Evolutionary conservation across 305 asterid species (phyloP), one percentile per base, ranked within the genome.

Genomic region (Fraxinus sp.): DNA sequence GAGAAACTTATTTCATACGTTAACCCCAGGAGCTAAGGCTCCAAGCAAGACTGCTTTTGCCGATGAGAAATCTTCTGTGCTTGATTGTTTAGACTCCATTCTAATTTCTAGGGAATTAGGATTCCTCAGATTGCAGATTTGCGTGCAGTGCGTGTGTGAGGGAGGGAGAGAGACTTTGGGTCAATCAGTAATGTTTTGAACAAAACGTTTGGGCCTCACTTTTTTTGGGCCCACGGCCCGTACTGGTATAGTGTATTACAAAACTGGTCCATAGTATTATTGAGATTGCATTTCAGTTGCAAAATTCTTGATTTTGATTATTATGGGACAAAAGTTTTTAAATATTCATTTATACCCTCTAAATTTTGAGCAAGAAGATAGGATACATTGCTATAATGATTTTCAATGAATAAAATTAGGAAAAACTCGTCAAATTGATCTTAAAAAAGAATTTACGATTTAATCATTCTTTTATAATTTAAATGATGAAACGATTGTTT

Each of bases 1-100:
- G 76, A 79, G 39, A 33, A 77, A 81, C 9, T 71, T 73, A 52
- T 82, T 77, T 88, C 91, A 13, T 80, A 94, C 97, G 90, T 94
- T 94, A 87, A 94, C 97, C 13, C 97, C 99, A 71, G 98, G 97
- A 74, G 99, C 95, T 83, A 95, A 78, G 87, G 99, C 97, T 78
- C 98, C 98, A 18, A 91, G 87, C 66, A 95, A 64, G 22, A 95
- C 93, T 32, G 99, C 97, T 87, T 92, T 81, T 11, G 95, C 93
- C 14, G 97, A 87, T 37, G 98, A 93, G 71, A 83, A 28, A 57
- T 86, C 86, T 44, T 85, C 91, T 68, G 84, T 81, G 2, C 77
- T 83, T 62, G 93, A 80, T 26, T 81, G 44, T 39, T 77, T 86
- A 26, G 80, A 77, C 78, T 90, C 98, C 97, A 93, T 28, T 28